Evolutionary conservation across 2,329 filamentous ascomycete species (phyloP), one percentile per base, ranked within the genome.

Genomic region (Botrytis elliptica): DNA sequence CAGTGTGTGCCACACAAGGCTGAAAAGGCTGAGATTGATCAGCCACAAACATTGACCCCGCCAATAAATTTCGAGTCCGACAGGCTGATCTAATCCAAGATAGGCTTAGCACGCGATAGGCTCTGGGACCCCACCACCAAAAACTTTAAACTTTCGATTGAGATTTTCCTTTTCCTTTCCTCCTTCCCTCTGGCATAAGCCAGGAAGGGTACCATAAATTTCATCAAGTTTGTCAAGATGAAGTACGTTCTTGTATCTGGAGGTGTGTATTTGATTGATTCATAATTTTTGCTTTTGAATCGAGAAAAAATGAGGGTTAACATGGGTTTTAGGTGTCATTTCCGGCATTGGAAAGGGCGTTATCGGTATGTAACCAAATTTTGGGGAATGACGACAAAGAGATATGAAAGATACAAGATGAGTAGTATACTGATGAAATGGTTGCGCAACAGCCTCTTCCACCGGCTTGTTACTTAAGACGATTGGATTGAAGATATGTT

Each of bases 191-290:
- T 78, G 76, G 77, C 76, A 77, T 57, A 70, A 76, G 77, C 77
- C 76, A 78, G 75, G 70, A 76, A 71, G 74, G 78, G 79, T 76
- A 78, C 75, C 77, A 75, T 71, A 75, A 75, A 70, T 75, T 75
- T 76, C 64, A 33, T 42, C 22, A 72, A 59, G 25, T n/a, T 55
- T 68, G 9, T 68, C 79, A 89, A 85, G 80, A 94, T 94, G 92
- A 93, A 93, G 85, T 93, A 93, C 86, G 90, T 94, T 83, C 86
- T 94, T 78, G 91, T 94, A 78, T 93, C 91, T 79, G 92, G 92
- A 87, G 92, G 91, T 92, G 74, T 29, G 74, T 75, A 60, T 67
- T 18, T 60, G 29, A 60, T 33, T 68, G 25, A n/a, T 16, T 33
- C 7, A 4, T 18, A 10, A 1, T 8, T 33, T n/a, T n/a, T 16